Conservation (phyloP, 371 early-diverging fungal species). For the Mortierella sp. region DNA sequence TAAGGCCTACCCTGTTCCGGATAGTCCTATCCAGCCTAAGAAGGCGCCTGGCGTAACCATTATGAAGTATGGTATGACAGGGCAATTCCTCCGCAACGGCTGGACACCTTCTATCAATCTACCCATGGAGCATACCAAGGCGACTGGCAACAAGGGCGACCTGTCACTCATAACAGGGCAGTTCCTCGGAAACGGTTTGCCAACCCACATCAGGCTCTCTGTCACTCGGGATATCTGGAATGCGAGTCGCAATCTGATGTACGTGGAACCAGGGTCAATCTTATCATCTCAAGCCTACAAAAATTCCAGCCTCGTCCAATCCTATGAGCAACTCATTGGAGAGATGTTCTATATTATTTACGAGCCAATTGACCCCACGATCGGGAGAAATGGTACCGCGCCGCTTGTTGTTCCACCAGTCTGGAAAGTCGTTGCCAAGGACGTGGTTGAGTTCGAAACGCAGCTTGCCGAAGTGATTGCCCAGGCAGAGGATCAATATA, state of each 20-base stretch:
- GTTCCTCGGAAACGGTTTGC: constrained; percentile 10
- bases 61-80: too few relatives aligned
- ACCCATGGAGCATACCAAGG: too few relatives aligned
- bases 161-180: constrained; percentile 25
- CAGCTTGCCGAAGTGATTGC: too few relatives aligned
- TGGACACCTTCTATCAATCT: too few relatives aligned
- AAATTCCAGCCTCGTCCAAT: constrained; percentile 26
- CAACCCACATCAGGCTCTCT: constrained; percentile 40
- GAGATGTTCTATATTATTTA: constrained; percentile 17
- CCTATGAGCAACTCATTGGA: constrained; percentile 12
- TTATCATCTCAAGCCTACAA: constrained; percentile 63
- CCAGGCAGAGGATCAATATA: too few relatives aligned
- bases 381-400: neutral
- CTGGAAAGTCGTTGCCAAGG: constrained; percentile 22
- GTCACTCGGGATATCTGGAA: constrained; percentile 57
- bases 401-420: neutral
- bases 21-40: neutral
- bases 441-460: constrained; percentile 25
- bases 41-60: neutral
- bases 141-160: constrained; percentile 1
- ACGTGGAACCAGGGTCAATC: constrained; percentile 56
- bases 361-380: neutral
- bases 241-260: constrained; percentile 55
- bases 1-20: constrained; percentile 40
- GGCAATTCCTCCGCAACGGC: too few relatives aligned